Evolutionary conservation across 2,329 filamentous ascomycete species (phyloP), one percentile per base, ranked within the genome.

Genomic region (Alternaria triticimaculans): DNA sequence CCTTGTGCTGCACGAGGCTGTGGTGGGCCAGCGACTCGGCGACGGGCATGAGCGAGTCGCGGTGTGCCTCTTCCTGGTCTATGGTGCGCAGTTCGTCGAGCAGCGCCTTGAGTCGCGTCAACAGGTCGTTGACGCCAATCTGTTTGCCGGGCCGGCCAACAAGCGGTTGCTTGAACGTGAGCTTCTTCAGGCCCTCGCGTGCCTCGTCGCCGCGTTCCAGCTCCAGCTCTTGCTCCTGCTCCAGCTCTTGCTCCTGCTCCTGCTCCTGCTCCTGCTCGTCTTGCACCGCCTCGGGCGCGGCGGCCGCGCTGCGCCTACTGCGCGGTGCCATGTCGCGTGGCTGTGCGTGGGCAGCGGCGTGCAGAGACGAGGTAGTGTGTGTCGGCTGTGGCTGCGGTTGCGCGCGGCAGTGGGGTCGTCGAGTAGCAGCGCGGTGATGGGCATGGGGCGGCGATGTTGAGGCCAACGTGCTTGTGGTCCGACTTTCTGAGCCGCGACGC

Each of bases 61-160:
- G 88, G 64, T 97, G 89, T 62, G 91, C 89, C 62, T 91, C 90
- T 73, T 97, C 94, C 80, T 98, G 94, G 65, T 97, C 94, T 74
- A 97, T 88, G 62, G 91, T 90, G 66, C 89, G 87, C 68, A 99
- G 87, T 85, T 99, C 95, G 74, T 91, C 90, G 66, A 90, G 90
- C 30, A 99, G 87, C 56, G 87, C 84, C 80, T 95, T 91, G 56
- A 99, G 88, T 53, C 96, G 90, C 75, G 89, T 87, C 70, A 97
- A 85, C 55, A 99, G 88, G 70, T 94, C 93, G 68, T 88, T 89
- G 51, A 94, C 92, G 41, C 92, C 85, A 75, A 99, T 97, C 56
- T 94, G 89, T 81, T 93, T 96, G 63, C 95, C 96, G 46, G 94
- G 93, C 77, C 92, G 92, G 92, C 96, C 97, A 78, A 93, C 92